These are phyloP conservation scores for Gaeumannomyces sp. DNA, from an alignment of 2,329 filamentous ascomycete genomes.

Conservation along the genomic window DNA sequence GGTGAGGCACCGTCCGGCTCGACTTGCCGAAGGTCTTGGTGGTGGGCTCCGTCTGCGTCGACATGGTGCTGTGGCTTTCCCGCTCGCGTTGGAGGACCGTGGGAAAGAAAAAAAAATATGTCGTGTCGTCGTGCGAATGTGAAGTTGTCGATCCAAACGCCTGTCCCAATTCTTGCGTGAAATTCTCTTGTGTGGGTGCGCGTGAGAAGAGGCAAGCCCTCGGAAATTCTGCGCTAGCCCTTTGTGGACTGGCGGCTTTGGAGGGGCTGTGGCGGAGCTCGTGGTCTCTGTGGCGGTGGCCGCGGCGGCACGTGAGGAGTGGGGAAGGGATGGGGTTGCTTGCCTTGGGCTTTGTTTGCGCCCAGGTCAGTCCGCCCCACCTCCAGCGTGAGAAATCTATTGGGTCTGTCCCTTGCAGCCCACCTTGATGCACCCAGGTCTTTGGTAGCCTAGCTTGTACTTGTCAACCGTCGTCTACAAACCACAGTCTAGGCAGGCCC, in stretches of 20 bases:
- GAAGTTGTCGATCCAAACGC: conserved; percentile 4
- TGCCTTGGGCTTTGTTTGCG: no score
- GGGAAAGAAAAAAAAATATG: conserved; percentile 8
- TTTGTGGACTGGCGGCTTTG: neutral
- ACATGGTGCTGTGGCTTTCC: conserved; percentile 48
- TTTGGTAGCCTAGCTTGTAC: neutral
- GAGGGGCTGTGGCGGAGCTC: neutral
- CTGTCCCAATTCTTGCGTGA: conserved; percentile 8
- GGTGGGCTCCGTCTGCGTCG: conserved; percentile 62
- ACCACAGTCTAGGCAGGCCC: no score
- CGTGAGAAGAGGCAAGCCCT: conserved; percentile 5
- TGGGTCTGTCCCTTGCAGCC: neutral
- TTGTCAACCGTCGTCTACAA: neutral
- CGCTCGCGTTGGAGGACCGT: conserved; percentile 7
- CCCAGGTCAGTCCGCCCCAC: no score
- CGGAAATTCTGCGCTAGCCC: conserved; percentile 3
- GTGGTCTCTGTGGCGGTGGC: neutral
- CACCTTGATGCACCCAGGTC: neutral
- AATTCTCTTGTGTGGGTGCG: conserved; percentile 11
- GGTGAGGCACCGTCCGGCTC: conserved; percentile 82
- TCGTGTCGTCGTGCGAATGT: conserved; percentile 8
- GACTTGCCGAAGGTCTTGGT: conserved; percentile 98
- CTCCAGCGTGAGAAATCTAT: neutral
- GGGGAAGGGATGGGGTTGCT: neutral
- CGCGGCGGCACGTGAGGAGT: neutral